These are phyloP conservation scores for Ophiosphaerella herpotricha DNA, from an alignment of 2,329 filamentous ascomycete species.

Conservation along the genomic window DNA sequence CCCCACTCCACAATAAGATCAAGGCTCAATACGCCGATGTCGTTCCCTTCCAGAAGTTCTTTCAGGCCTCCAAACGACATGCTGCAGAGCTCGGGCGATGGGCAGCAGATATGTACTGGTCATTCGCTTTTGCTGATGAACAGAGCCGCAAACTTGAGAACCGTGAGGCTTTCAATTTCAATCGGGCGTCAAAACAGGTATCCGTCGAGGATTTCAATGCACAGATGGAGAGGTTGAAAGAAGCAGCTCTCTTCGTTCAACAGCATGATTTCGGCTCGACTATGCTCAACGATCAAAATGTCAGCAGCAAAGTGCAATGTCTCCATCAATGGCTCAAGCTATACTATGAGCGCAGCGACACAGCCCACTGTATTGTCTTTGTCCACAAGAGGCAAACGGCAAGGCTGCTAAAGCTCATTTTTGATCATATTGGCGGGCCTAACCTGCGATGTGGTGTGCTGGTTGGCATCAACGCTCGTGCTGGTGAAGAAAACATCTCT, in stretches of 20 bases:
- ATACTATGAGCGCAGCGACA: constrained; percentile 63
- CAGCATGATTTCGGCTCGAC: constrained; percentile 54
- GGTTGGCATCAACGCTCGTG: constrained; percentile 62
- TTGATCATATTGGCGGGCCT: constrained; percentile 62
- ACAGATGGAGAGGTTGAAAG: constrained; percentile 61
- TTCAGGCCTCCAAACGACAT: constrained; percentile 63
- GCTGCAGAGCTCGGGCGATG: constrained; percentile 75
- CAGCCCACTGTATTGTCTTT: constrained; percentile 82
- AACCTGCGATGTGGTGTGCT: constrained; percentile 67
- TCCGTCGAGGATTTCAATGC: constrained; percentile 53
- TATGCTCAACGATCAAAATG: constrained; percentile 41
- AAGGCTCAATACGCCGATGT: constrained; percentile 58
- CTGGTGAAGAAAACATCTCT: constrained; percentile 66
- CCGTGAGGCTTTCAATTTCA: constrained; percentile 52
- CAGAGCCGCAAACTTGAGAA: constrained; percentile 66
- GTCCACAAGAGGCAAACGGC: constrained; percentile 80
- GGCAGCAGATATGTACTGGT: constrained; percentile 84
- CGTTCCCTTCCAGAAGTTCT: constrained; percentile 59
- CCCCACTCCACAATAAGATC: constrained; percentile 66
- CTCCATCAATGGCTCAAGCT: constrained; percentile 65
- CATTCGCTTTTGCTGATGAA: constrained; percentile 67
- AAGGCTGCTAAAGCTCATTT: constrained; percentile 70
- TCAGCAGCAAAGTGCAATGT: constrained; percentile 75
- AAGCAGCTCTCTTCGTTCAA: constrained; percentile 63
- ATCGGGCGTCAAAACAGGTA: constrained; percentile 29